phyloP scores from a whole-genome alignment of 768 basidiomycete species.

The Termitomyces sp. region DNA sequence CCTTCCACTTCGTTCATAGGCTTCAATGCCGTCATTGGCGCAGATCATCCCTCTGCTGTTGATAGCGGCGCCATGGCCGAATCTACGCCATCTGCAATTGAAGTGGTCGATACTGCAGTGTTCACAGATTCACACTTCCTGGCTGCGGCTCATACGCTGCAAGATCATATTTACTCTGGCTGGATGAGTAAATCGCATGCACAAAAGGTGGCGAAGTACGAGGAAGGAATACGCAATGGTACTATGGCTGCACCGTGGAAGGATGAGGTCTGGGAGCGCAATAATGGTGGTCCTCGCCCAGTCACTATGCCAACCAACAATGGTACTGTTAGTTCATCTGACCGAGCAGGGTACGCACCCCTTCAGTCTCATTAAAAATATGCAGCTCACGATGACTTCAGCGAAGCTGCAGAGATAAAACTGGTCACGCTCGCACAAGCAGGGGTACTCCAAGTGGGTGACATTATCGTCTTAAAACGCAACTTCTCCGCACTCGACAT shows the following conservation, averaged over 20 bases:
- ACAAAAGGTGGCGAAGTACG: slow-evolving; percentile 39
- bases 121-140: slow-evolving; percentile 54
- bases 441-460: slow-evolving; percentile 45
- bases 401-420: slow-evolving; percentile 42
- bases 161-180: slow-evolving; percentile 55
- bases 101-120: slow-evolving; percentile 31
- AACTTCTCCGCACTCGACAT: slow-evolving; percentile 37
- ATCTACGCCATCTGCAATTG: slow-evolving; percentile 6
- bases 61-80: slow-evolving; percentile 19
- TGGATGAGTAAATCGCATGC: slow-evolving; percentile 45
- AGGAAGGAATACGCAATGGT: slow-evolving; percentile 41
- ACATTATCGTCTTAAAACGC: slow-evolving; percentile 52
- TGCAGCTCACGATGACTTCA: slow-evolving; percentile 11
- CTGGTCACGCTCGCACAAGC: slow-evolving; percentile 42
- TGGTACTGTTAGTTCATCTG: neutral
- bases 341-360: slow-evolving; percentile 30
- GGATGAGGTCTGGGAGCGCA: slow-evolving; percentile 58
- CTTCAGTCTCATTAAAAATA: neutral
- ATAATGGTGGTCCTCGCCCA: slow-evolving; percentile 21
- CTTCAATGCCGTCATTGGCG: slow-evolving; percentile 29
- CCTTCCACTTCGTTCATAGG: slow-evolving; percentile 44
- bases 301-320: slow-evolving; percentile 12
- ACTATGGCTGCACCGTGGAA: slow-evolving; percentile 58
- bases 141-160: slow-evolving; percentile 53
- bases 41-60: slow-evolving; percentile 35